Conservation (phyloP, 305 asterid species). For the Solanum hybrid region DNA sequence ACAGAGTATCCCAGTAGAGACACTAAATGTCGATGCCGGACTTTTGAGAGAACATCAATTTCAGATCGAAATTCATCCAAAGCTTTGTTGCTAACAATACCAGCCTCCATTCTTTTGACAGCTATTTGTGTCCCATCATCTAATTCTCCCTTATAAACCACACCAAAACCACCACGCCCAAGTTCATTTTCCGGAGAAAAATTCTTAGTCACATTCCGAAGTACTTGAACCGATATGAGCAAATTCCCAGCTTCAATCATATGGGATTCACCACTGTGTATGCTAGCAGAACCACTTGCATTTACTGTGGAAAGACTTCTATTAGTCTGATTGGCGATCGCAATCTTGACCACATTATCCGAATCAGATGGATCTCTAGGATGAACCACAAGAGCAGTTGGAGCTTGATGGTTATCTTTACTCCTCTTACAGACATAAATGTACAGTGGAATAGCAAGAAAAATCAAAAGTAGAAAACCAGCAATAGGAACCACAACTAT, state of each 20-base stretch:
- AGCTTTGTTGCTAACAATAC: conserved; percentile 56
- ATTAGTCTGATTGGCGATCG: conserved; percentile 33
- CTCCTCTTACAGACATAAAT: conserved; percentile 43
- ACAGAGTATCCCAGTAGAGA: conserved; percentile 69
- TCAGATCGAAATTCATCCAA: conserved; percentile 74
- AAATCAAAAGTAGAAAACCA: conserved; percentile 33
- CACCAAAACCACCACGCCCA: conserved; percentile 94
- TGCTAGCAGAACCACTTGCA: conserved; percentile 48
- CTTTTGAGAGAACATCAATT: conserved; percentile 76
- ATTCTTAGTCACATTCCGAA: conserved; percentile 62
- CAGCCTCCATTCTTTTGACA: conserved; percentile 84
- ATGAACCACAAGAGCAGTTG: conserved; percentile 64
- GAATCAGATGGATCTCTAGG: conserved; percentile 55
- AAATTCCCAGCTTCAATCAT: conserved; percentile 62
- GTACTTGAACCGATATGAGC: conserved; percentile 68
- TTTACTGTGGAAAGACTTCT: conserved; percentile 37
- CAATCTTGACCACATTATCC: conserved; percentile 46
- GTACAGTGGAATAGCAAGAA: conserved; percentile 38
- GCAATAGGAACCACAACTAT: conserved; percentile 48
- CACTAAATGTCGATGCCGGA: conserved; percentile 77
- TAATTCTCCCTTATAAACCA: conserved; percentile 70
- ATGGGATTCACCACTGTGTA: conserved; percentile 45
- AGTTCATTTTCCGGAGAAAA: conserved; percentile 75
- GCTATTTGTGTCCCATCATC: conserved; percentile 84
- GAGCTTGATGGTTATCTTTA: conserved; percentile 17